Evolutionary conservation across 1,284 basidiomycete genomes (phyloP).

Genomic region (Calocybe gambosa): DNA sequence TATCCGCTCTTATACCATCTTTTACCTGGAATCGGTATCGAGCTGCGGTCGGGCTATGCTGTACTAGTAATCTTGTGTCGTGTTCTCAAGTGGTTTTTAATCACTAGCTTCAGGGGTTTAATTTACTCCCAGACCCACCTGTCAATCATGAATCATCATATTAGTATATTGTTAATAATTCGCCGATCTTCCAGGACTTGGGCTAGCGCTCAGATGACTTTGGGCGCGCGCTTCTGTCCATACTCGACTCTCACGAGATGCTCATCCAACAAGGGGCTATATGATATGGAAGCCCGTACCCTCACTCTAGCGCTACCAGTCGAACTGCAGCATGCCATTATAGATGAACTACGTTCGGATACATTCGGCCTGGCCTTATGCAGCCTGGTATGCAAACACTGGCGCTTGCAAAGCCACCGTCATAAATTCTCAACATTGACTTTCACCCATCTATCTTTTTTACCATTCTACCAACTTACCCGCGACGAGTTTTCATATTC

Average conservation of each 20-base stretch:
- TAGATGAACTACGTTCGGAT: constrained; percentile 13
- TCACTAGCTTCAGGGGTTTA: not conserved
- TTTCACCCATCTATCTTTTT: constrained; percentile 11
- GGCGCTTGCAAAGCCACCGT: constrained; percentile 17
- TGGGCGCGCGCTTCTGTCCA: not conserved
- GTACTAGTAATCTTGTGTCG: too few relatives aligned
- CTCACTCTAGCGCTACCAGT: constrained; percentile 11
- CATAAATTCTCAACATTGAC: constrained; percentile 14
- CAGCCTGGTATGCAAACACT: constrained; percentile 16
- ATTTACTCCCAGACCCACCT: not conserved
- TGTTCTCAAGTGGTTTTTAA: too few relatives aligned
- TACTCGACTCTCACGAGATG: not conserved
- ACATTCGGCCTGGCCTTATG: constrained; percentile 7
- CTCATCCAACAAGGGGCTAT: not conserved
- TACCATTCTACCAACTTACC: constrained; percentile 11
- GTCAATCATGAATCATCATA: constrained; percentile 4
- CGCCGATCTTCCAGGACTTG: constrained; percentile 5
- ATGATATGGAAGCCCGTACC: not conserved
- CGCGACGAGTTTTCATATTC: constrained; percentile 14
- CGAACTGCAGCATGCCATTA: constrained; percentile 17
- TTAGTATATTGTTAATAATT: constrained; percentile 7
- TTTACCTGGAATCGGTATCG: too few relatives aligned
- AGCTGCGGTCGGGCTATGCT: too few relatives aligned
- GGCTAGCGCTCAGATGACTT: not conserved
- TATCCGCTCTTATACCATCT: too few relatives aligned